These are phyloP conservation scores for Picocystis sp. DNA, from an alignment of 163 green algal genomes.

Conservation along the genomic window DNA sequence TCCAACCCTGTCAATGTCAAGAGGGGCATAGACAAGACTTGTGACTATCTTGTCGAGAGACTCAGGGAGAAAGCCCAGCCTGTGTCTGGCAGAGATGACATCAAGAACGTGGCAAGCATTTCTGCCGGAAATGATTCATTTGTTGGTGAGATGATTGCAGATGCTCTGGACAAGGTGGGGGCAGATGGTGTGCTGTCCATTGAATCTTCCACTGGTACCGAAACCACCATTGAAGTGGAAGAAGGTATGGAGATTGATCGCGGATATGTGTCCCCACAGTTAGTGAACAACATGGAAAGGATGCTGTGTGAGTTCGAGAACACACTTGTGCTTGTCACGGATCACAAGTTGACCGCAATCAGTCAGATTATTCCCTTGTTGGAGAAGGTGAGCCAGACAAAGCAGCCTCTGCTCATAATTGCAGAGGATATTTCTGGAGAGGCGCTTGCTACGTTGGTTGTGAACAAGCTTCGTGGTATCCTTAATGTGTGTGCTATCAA, in stretches of 20 bases:
- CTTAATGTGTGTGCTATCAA: constrained; percentile 89
- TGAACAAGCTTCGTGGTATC: constrained; percentile 97
- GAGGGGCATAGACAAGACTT: constrained; percentile 93
- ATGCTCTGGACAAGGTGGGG: constrained; percentile 81
- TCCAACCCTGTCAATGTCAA: constrained; percentile 95
- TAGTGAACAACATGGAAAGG: constrained; percentile 88
- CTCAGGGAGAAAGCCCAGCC: constrained; percentile 65
- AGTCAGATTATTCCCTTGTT: constrained; percentile 60
- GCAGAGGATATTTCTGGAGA: constrained; percentile 80
- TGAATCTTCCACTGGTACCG: constrained; percentile 59
- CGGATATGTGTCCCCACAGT: constrained; percentile 96
- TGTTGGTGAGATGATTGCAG: constrained; percentile 92
- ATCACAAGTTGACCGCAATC: constrained; percentile 69
- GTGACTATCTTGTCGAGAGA: constrained; percentile 59
- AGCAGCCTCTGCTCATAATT: constrained; percentile 61
- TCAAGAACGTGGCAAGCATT: constrained; percentile 85
- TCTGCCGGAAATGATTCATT: constrained; percentile 88
- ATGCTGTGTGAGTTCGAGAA: constrained; percentile 88
- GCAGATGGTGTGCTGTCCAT: constrained; percentile 87
- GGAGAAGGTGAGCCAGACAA: constrained; percentile 28
- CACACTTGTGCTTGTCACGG: constrained; percentile 69
- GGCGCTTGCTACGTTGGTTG: constrained; percentile 90
- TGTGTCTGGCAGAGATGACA: constrained; percentile 76
- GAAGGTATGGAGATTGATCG: constrained; percentile 98
- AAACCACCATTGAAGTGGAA: constrained; percentile 86